A percentile compares a stretch with the other conserved stretches of the same genome.
Conservation (phyloP, 495 filamentous ascomycete genomes). For the Alectoria sarmentosa region DNA sequence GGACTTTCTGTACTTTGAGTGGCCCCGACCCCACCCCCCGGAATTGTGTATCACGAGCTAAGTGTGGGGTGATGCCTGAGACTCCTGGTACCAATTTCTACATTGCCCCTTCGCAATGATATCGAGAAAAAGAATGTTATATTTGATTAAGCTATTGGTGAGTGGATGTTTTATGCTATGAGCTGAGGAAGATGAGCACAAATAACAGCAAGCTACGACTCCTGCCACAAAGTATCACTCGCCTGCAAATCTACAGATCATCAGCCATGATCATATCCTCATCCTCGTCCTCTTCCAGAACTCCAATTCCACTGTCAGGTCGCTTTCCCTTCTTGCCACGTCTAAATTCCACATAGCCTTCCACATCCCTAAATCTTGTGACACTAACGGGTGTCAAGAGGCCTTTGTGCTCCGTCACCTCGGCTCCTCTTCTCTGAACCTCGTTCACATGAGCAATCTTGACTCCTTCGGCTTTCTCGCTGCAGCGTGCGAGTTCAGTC, state of each 20-base stretch:
- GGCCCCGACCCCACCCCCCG: too few relatives aligned
- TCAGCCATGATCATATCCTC: conserved; percentile 24
- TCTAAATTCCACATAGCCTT: conserved; percentile 33
- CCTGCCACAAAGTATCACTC: background rate
- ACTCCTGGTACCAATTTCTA: background rate
- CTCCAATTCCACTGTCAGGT: conserved; percentile 55
- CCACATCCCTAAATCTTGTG: conserved; percentile 37
- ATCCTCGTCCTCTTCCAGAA: conserved; percentile 54
- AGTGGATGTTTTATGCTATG: conserved; percentile 10
- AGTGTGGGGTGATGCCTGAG: background rate
- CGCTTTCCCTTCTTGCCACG: conserved; percentile 38
- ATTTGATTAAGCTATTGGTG: background rate
- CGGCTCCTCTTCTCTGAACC: conserved; percentile 20
- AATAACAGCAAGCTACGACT: background rate
- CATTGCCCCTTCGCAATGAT: background rate
- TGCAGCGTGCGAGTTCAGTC: conserved; percentile 34
- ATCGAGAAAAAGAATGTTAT: background rate
- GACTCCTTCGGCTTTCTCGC: conserved; percentile 32
- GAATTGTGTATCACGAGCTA: too few relatives aligned
- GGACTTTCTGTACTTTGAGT: too few relatives aligned
- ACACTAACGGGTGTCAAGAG: conserved; percentile 43
- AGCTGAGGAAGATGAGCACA: conserved; percentile 12
- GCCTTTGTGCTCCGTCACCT: conserved; percentile 24
- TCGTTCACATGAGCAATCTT: conserved; percentile 17
- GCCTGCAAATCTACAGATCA: conserved; percentile 12